A percentile compares a stretch with the other conserved stretches of the same genome.
Evolutionary conservation across 768 basidiomycete species (phyloP).

Genomic region (Boletus reticuloceps): DNA sequence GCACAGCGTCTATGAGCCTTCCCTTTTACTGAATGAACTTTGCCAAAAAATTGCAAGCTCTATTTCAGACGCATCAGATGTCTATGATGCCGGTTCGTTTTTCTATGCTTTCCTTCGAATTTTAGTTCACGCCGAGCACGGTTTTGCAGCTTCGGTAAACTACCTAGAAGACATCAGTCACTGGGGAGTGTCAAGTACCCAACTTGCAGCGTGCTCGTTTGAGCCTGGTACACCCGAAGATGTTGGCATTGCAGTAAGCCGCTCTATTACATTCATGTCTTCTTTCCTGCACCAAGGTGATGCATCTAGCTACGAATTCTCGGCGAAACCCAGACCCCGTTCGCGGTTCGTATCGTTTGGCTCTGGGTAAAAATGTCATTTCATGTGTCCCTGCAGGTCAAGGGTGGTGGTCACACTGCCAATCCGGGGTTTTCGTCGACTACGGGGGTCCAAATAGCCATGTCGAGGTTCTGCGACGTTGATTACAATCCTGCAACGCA

Average conservation of each 20-base stretch:
- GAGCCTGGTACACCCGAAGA: conserved; percentile 56
- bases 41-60: no score
- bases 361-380: background rate
- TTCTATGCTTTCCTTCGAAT: no score
- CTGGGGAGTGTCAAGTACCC: conserved; percentile 1
- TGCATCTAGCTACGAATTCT: conserved; percentile 7
- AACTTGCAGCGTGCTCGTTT: conserved; percentile 49
- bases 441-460: conserved; percentile 52
- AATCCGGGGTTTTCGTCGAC: conserved; percentile 63
- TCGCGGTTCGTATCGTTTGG: conserved; percentile 19
- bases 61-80: no score
- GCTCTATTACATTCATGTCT: background rate
- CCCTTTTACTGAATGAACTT: no score
- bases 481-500: conserved; percentile 37
- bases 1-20: no score
- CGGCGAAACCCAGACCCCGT: conserved; percentile 43
- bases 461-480: conserved; percentile 45
- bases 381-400: conserved; percentile 39
- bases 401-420: conserved; percentile 55
- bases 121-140: no score
- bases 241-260: conserved; percentile 43
- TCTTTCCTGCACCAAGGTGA: background rate
- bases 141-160: background rate
- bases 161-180: no score
- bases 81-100: no score